Conservation (phyloP, 2,329 filamentous ascomycete genomes). For the Tolypocladium nubicola region DNA sequence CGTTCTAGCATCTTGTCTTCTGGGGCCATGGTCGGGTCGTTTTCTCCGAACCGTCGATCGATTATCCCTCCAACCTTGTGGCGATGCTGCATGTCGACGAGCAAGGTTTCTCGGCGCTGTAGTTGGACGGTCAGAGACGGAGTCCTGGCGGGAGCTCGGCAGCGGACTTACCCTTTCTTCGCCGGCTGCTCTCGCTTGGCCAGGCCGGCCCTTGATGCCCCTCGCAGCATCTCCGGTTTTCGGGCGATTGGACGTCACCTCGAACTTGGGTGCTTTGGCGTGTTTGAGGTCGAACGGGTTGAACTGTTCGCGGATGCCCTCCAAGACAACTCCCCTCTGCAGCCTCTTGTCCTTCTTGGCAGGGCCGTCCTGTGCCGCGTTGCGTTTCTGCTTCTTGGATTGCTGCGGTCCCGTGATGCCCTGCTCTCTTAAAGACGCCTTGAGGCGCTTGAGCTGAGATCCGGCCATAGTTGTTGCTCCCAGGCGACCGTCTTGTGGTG, state of each 20-base stretch:
- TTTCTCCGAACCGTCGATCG: constrained; percentile 90
- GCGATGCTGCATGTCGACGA: constrained; percentile 81
- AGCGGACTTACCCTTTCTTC: constrained; percentile 61
- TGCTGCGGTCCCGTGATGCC: constrained; percentile 86
- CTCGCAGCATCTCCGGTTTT: constrained; percentile 40
- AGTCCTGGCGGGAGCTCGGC: constrained; percentile 4
- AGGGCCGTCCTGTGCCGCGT: constrained; percentile 55
- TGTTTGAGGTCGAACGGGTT: constrained; percentile 95
- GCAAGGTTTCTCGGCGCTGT: constrained; percentile 66
- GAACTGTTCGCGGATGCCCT: constrained; percentile 86
- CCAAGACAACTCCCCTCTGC: constrained; percentile 66
- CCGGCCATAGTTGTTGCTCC: constrained; percentile 57
- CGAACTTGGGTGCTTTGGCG: constrained; percentile 71
- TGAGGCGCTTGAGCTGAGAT: constrained; percentile 93
- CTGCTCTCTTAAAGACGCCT: constrained; percentile 78
- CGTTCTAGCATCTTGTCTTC: constrained; percentile 88
- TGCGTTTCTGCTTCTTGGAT: constrained; percentile 88
- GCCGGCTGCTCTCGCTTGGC: constrained; percentile 72
- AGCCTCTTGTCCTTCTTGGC: constrained; percentile 61
- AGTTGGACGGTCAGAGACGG: background rate
- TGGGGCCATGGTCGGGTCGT: constrained; percentile 84
- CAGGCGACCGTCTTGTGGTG: background rate
- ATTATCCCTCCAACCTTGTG: constrained; percentile 89
- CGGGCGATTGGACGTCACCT: constrained; percentile 61
- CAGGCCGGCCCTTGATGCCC: constrained; percentile 62